Base-by-base conservation (phyloP, 2,329 filamentous ascomycete genomes). In the Aspergillus phoenicis region DNA sequence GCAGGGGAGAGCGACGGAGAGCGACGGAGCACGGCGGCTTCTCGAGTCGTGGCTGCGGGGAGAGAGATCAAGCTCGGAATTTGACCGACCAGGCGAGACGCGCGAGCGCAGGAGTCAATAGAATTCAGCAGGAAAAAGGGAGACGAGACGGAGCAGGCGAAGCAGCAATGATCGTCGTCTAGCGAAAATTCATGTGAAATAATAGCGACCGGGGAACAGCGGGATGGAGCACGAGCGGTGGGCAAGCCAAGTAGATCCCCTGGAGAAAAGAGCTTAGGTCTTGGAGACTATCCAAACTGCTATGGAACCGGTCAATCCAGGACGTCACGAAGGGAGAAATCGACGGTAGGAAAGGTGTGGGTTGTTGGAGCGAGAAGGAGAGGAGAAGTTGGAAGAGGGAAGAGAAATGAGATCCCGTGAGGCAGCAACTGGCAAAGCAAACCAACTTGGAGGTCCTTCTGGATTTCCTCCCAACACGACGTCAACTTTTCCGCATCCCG, bases 121-220 rank as follows among this genome's bases (percentile, higher is more conserved):
- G 33, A 36, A 11, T 36, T 36, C 13, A 11, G 33, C 56, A 53
- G 33, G 47, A 52, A n/a, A 57, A 63, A 47, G 58, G 47, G 48
- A 59, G 52, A 54, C 30, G 57, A 53, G 55, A 52, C 13, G 52
- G 57, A 55, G 45, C 60, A 51, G 59, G 47, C 48, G 55, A 58
- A 62, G 58, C 57, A 60, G 38, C 36, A 61, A 57, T 61, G 65
- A 68, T 67, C 63, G 66, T 61, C 66, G 64, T 55, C 24, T 52
- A 62, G 63, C 58, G 55, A 65, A 68, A 68, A 69, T 70, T 73
- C 73, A 75, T 73, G 71, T 71, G 70, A 73, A 73, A 64, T 62
- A 73, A 62, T 62, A 61, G 61, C 64, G 70, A 66, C 71, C 70
- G 69, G 71, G 67, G 62, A 54, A 51, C 39, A 61, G 59, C 45